These are phyloP conservation scores for Lactifluus hygrophoroides DNA, from an alignment of 768 basidiomycete genomes.

Conservation along the genomic window DNA sequence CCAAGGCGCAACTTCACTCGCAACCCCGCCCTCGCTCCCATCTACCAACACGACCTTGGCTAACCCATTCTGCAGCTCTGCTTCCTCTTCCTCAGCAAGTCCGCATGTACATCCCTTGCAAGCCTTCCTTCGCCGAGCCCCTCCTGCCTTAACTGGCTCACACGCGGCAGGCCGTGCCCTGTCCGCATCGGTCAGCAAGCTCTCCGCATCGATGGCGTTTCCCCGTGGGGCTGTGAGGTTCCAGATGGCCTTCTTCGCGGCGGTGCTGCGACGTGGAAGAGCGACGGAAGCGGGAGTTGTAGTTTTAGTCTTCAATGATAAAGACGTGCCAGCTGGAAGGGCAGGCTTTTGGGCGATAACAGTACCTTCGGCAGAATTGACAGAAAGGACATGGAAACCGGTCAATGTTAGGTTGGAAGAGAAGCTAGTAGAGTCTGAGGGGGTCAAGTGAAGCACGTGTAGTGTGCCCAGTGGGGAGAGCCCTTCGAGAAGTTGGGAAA, in stretches of 20 bases:
- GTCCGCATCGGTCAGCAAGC: slow-evolving; percentile 78
- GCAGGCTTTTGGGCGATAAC: slow-evolving; percentile 68
- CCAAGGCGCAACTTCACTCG: slow-evolving; percentile 45
- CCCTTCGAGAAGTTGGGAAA: slow-evolving; percentile 51
- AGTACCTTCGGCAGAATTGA: slow-evolving; percentile 30
- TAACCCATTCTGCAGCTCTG: slow-evolving; percentile 46
- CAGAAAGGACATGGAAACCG: slow-evolving; percentile 55
- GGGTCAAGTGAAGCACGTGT: slow-evolving; percentile 48
- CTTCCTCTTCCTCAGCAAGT: slow-evolving; percentile 86
- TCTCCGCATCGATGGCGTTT: slow-evolving; percentile 71
- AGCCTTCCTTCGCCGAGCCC: slow-evolving; percentile 74
- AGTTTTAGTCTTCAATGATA: slow-evolving; percentile 35
- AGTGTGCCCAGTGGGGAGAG: slow-evolving; percentile 63
- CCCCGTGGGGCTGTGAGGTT: slow-evolving; percentile 62
- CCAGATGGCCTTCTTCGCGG: slow-evolving; percentile 87
- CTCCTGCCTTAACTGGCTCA: slow-evolving; percentile 46
- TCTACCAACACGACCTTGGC: slow-evolving; percentile 63
- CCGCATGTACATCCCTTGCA: slow-evolving; percentile 97
- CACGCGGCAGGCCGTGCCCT: slow-evolving; percentile 70
- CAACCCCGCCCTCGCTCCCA: slow-evolving; percentile 49
- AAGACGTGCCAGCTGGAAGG: slow-evolving; percentile 32
- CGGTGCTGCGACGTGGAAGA: slow-evolving; percentile 47
- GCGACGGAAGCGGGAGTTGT: slow-evolving; percentile 13
- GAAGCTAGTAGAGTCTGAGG: slow-evolving; percentile 34
- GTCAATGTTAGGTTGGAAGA: slow-evolving; percentile 52